These are phyloP conservation scores for Trapa incisa DNA, from an alignment of 345 rosid genomes.

Conservation along the genomic window DNA sequence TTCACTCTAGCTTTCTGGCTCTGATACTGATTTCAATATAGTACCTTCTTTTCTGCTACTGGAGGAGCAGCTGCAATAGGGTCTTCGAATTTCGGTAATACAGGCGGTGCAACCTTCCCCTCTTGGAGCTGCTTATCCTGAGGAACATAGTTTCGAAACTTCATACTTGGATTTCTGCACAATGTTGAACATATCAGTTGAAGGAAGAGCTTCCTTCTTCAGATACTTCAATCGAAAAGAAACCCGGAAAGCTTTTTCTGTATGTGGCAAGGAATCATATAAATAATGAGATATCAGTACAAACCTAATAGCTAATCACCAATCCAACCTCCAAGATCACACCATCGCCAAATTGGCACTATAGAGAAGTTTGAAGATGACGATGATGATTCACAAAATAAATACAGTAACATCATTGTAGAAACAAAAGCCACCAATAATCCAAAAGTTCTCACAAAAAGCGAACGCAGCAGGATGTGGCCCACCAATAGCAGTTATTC, in stretches of 20 bases:
- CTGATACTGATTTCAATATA: background rate
- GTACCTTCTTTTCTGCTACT: slow-evolving; percentile 51
- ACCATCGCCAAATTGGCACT: background rate
- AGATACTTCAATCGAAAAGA: background rate
- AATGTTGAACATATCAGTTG: slow-evolving; percentile 2
- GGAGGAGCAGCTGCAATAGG: slow-evolving; percentile 53
- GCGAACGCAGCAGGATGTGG: background rate
- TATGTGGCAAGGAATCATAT: background rate
- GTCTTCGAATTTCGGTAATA: slow-evolving; percentile 80
- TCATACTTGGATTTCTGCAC: slow-evolving; percentile 55
- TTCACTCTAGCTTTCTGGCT: background rate
- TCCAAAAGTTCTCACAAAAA: background rate
- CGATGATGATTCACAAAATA: background rate
- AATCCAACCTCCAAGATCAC: background rate
- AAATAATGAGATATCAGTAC: background rate
- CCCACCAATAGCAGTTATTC: background rate
- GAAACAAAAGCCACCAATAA: background rate
- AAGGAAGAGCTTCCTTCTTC: background rate
- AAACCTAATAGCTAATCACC: background rate
- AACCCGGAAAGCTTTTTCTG: background rate
- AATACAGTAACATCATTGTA: background rate
- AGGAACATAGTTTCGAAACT: slow-evolving; percentile 92
- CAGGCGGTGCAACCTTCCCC: slow-evolving; percentile 75
- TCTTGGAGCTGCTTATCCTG: slow-evolving; percentile 86
- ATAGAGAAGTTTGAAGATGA: background rate